Evolutionary conservation across 257 asterid species (phyloP).

Genomic region (Nemophila menziesii): DNA sequence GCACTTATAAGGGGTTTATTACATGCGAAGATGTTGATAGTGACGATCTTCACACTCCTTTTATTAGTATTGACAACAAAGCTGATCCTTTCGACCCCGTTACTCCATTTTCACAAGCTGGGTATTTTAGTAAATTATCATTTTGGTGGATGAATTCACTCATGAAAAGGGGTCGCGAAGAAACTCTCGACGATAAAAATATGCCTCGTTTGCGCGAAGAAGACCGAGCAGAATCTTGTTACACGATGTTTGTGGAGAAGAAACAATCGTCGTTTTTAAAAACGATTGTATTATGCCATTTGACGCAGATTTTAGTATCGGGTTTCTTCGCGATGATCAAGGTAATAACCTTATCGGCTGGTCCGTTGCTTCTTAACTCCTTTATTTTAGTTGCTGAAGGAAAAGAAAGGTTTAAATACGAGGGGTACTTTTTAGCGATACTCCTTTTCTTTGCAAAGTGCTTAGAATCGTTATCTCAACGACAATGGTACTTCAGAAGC

Average conservation of each 20-base stretch:
- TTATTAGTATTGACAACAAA: conserved; percentile 29
- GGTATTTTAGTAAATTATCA: conserved; percentile 37
- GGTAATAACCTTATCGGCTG: conserved; percentile 54
- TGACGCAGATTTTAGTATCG: conserved; percentile 45
- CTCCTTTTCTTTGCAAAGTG: conserved; percentile 57
- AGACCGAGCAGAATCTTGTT: conserved; percentile 75
- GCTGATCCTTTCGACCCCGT: conserved; percentile 11
- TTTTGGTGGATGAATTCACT: conserved; percentile 93
- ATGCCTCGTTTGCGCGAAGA: conserved; percentile 54
- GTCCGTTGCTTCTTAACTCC: conserved; percentile 73
- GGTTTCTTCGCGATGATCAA: conserved; percentile 71
- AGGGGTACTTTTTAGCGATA: conserved; percentile 46
- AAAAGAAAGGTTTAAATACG: conserved; percentile 35
- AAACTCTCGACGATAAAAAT: conserved; percentile 63
- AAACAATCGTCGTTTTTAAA: conserved; percentile 42
- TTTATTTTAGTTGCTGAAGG: conserved; percentile 85
- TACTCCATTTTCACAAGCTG: conserved; percentile 53
- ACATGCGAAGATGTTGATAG: conserved; percentile 7
- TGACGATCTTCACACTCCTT: conserved; percentile 37
- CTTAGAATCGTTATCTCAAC: conserved; percentile 64
- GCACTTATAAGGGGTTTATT: conserved; percentile 37
- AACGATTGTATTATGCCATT: conserved; percentile 48
- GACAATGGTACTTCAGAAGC: conserved; percentile 87
- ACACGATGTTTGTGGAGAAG: conserved; percentile 32
- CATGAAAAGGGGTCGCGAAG: conserved; percentile 65